Base-by-base conservation (phyloP, 2,329 filamentous ascomycete genomes). In the Pseudogymnoascus sp. region DNA sequence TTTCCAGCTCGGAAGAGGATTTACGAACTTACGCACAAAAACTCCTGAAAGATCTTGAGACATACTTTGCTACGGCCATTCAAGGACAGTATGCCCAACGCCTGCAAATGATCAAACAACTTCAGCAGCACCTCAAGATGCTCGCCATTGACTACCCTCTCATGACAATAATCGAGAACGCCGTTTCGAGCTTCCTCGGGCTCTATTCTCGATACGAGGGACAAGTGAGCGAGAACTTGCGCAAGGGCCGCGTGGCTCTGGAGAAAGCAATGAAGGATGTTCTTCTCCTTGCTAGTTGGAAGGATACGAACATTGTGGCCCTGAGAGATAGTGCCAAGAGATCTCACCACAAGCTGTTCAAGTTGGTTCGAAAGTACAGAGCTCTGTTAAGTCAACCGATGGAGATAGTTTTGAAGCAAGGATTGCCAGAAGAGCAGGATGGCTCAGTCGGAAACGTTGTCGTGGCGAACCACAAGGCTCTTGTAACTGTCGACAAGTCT, bases 271-370 rank as follows among this genome's bases (percentile, higher is more conserved):
- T 97, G 82, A 93, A 89, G 73, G 90, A 97, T 69, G 87, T 97
- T n/a, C 83, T 99, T 14, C 85, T 96, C 61, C 79, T 99, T 69
- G 92, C 92, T 6, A 97, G 92, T 74, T 99, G 95, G 95, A 97
- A 96, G 74, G 94, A 99, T 69, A 96, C 91, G 21, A 99, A 97
- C 70, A 95, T 99, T 66, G 88, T 88, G 59, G 90, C 91, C 0
- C 78, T 99, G 14, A 85, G 88, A 67, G 92, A 97, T 71, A 97
- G 93, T 74, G 92, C 94, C 1, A 88, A 89, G 69, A 88, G 88
- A 65, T 97, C 92, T 18, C 94, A 99, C 72, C 85, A 89, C 70
- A 97, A 96, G 75, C 82, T 99, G 1, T 96, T 96, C 77, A 90
- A 90, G 69, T 80, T 96, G 37, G 89, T 99, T 50, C 84, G 91